Percentiles rank a stretch among this genome's conserved stretches.
Conservation (phyloP, 768 basidiomycete genomes). For the Podaxis carcinomalis region DNA sequence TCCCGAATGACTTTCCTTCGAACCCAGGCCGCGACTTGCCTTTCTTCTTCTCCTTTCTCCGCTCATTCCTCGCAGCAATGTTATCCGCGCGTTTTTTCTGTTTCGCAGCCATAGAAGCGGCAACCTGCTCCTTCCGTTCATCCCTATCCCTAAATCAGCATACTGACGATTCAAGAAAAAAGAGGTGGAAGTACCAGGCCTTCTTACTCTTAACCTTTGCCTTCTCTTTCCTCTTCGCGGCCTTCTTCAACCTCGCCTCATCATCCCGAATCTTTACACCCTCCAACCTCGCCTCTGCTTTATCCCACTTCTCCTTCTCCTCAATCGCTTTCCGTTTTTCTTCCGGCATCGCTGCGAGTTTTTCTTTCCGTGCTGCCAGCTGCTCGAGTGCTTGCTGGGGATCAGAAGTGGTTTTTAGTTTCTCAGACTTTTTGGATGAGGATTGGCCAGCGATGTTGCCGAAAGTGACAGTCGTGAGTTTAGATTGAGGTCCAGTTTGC, state of each 20-base stretch:
- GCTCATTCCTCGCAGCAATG: conserved; percentile 80
- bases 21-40: conserved; percentile 77
- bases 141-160: conserved; percentile 47
- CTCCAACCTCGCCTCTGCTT: conserved; percentile 82
- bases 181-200: conserved; percentile 59
- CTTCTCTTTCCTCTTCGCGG: conserved; percentile 89
- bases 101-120: conserved; percentile 72
- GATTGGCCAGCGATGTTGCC: conserved; percentile 50
- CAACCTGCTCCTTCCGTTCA: conserved; percentile 77
- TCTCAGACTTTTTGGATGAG: conserved; percentile 45
- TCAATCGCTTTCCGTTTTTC: conserved; percentile 79
- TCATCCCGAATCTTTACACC: conserved; percentile 93
- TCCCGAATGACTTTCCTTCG: conserved; percentile 56
- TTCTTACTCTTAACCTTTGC: conserved; percentile 81
- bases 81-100: conserved; percentile 93
- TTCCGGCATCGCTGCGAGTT: conserved; percentile 70
- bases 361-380: conserved; percentile 71
- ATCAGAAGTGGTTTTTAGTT: conserved; percentile 70
- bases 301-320: conserved; percentile 86
- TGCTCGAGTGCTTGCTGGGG: conserved; percentile 84
- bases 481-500: conserved; percentile 27
- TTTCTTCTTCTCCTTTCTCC: conserved; percentile 65
- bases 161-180: not conserved
- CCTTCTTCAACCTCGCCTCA: conserved; percentile 83
- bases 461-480: conserved; percentile 67